Base-by-base conservation (phyloP, 2,329 filamentous ascomycete species). In the Cercospora janseana region DNA sequence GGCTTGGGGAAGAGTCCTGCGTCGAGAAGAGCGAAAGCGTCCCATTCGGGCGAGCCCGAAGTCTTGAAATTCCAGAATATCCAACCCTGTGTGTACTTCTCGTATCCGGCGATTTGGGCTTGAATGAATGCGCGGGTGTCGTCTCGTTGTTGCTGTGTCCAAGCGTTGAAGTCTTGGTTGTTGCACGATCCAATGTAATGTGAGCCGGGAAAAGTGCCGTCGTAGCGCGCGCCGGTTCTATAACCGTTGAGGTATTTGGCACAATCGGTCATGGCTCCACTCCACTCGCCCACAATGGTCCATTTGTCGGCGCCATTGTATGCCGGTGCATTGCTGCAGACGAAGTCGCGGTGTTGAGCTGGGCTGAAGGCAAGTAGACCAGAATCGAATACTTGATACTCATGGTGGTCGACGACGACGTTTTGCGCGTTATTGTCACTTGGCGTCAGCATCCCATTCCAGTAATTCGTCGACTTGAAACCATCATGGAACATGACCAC, bases 201-300 rank as follows among this genome's bases (percentile, higher is more conserved):
- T 41, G 70, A 76, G 24, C 69, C 74, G 0, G 70, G 64, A 57
- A 73, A 79, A 2, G 74, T 75, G 10, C 81, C 82, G 49, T 82
- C 78, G 63, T 80, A 83, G 27, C 84, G 75, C 6, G 82, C 75
- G 9, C 82, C 82, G 34, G 79, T 68, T 2, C 77, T 77, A 50
- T 77, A 78, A 31, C 83, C 73, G 52, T 77, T 77, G 41, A 77
- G 69, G 32, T 69, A 72, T 24, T 66, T 66, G 8, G 78, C 76
- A 58, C 78, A 79, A 61, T 82, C 79, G 2, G 83, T 86, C 75
- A 85, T 78, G 10, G 82, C 83, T 16, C 76, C 83, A 1, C 79
- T 80, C 83, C 83, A 87, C 65, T 87, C 84, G 32, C 84, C 84
- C 4, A 85, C 77, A 47, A 86, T 71, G n/a, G 79, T 77, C 75